phyloP scores from a whole-genome alignment of 2,329 filamentous ascomycete species.

The Cercospora nicotianae region DNA sequence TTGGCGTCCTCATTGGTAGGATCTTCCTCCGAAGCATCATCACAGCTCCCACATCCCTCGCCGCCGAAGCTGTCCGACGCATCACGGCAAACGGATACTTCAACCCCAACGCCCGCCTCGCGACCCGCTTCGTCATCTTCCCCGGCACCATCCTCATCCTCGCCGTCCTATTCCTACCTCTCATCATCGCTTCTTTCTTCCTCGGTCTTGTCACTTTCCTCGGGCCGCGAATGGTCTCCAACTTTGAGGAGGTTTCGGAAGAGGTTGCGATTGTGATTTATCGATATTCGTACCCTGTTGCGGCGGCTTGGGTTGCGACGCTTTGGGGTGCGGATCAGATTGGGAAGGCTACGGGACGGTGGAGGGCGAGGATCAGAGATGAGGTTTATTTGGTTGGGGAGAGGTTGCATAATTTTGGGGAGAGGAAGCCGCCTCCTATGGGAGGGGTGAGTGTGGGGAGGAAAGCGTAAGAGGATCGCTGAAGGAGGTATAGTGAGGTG shows the following conservation, averaged over 20 bases:
- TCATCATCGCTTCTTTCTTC: constrained; percentile 56
- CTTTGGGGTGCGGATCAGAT: constrained; percentile 36
- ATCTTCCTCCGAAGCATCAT: constrained; percentile 70
- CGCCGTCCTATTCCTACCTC: constrained; percentile 64
- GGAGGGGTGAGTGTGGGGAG: constrained; percentile 38
- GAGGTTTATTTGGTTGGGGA: constrained; percentile 97
- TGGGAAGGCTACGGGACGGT: constrained; percentile 64
- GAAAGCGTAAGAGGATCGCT: constrained; percentile 24
- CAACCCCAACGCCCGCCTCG: constrained; percentile 72
- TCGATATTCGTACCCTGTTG: constrained; percentile 71
- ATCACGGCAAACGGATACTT: constrained; percentile 70
- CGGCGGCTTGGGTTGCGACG: constrained; percentile 19
- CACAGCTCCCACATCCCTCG: constrained; percentile 67
- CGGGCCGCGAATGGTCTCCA: constrained; percentile 5
- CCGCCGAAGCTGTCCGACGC: constrained; percentile 71
- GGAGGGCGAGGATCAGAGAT: constrained; percentile 81
- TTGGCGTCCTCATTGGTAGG: constrained; percentile 87
- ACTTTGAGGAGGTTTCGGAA: constrained; percentile 1
- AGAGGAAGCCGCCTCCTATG: constrained; percentile 44
- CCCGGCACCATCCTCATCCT: constrained; percentile 66
- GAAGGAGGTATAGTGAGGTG: not conserved
- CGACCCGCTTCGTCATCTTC: constrained; percentile 84
- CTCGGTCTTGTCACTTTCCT: constrained; percentile 38
- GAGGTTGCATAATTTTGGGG: constrained; percentile 89
- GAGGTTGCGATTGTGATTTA: constrained; percentile 47